Evolutionary conservation across 768 basidiomycete genomes (phyloP), one percentile per base, ranked within the genome.

Genomic region (Tylopilus balloui): DNA sequence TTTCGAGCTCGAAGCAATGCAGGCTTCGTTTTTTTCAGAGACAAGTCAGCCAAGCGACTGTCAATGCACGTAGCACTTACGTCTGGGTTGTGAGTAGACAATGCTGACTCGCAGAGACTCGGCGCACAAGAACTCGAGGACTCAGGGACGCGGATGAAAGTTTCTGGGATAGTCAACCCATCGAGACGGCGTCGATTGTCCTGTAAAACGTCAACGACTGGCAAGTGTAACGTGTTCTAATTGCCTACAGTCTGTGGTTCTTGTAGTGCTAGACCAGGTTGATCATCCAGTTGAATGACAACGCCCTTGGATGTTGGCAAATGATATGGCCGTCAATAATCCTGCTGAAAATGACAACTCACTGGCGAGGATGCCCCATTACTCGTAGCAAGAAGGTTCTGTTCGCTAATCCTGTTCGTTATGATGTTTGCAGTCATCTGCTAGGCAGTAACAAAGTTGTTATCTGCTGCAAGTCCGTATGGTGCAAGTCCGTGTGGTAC

Each of bases 1-100:
- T 74, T 75, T 28, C 57, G 61, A 43, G 43, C 15, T 32, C 32
- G 57, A 38, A 10, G 43, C 14, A 10, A 32, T 13, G 28, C 23
- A 20, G 17, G 23, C 60, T 62, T 51, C 20, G 15, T 35, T 31
- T 45, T 50, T 41, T 34, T 52, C 37, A 42, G 10, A 13, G 37
- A 31, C 23, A 8, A 40, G 23, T 52, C 29, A 41, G 41, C 20
- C 17, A 12, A 12, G 6, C 8, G n/a, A 40, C 24, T 23, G 35
- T 31, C 11, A 21, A 28, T 13, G 17, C 11, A 27, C 15, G 20
- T 20, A 40, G 21, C 15, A 45, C 60, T 50, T 38, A 56, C 60
- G 10, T 44, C 43, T 15, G 27, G 7, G 19, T 28, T 25, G 12
- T 15, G 50, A 45, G 36, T 20, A 46, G 52, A 46, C 24, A 44